A percentile compares a stretch with the other conserved stretches of the same genome.
Evolutionary conservation across 352 stramenopile species (phyloP).

Genomic region (Pythium grandisporangium): DNA sequence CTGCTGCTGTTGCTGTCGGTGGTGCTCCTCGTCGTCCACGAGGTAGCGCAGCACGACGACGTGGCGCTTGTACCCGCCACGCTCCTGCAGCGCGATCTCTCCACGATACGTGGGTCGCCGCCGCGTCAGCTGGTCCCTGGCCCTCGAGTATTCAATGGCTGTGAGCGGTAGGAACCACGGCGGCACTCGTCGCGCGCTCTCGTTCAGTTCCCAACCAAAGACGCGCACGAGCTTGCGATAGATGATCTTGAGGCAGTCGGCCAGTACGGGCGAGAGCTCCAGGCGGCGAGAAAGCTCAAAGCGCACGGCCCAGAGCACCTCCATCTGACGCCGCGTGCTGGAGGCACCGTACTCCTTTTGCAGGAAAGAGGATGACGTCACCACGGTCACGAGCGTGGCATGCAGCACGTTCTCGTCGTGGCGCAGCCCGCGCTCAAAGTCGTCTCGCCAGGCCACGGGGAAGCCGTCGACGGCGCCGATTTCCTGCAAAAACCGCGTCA

Average conservation of each 20-base stretch:
- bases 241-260: constrained; percentile 58
- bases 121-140: constrained; percentile 19
- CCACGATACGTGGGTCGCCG: constrained; percentile 39
- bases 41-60: constrained; percentile 48
- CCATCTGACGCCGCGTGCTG: constrained; percentile 32
- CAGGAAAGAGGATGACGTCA: constrained; percentile 45
- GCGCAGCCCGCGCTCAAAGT: constrained; percentile 5
- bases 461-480: constrained; percentile 3
- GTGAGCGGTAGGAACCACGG: constrained; percentile 43
- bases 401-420: constrained; percentile 52
- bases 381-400: constrained; percentile 35
- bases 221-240: constrained; percentile 38
- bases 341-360: constrained; percentile 33
- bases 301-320: constrained; percentile 47
- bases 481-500: constrained; percentile 8
- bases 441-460: constrained; percentile 7
- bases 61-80: constrained; percentile 20
- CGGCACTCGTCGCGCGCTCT: constrained; percentile 31
- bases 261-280: constrained; percentile 30
- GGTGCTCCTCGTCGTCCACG: constrained; percentile 17
- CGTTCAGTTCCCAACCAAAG: constrained; percentile 22
- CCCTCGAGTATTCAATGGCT: constrained; percentile 38
- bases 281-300: constrained; percentile 19
- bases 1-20: too few relatives aligned
- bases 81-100: constrained; percentile 19